These are phyloP conservation scores for Aureobasidium pullulans DNA, from an alignment of 2,329 filamentous ascomycete species.

Conservation along the genomic window DNA sequence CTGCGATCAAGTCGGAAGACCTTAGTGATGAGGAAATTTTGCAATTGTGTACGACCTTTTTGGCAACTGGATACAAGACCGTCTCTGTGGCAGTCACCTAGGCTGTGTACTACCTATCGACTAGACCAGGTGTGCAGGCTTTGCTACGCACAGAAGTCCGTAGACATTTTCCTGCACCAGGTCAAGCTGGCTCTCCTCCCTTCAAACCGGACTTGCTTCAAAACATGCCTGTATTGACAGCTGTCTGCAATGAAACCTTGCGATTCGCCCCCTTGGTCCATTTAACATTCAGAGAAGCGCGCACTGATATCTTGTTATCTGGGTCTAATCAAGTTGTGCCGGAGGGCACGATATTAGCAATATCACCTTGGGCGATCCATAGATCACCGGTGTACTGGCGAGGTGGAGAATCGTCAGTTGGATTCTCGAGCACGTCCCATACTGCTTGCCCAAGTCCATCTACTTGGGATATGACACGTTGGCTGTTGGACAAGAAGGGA, in stretches of 20 bases:
- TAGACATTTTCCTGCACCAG: not conserved
- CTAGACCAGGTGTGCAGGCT: not conserved
- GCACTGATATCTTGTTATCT: not conserved
- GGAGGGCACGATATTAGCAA: not conserved
- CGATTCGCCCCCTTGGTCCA: not conserved
- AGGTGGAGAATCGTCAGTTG: not conserved
- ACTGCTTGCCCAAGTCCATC: not conserved
- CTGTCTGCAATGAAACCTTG: slow-evolving; percentile 3
- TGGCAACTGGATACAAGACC: not conserved
- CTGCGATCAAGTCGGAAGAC: not conserved
- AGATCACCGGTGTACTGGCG: slow-evolving; percentile 1
- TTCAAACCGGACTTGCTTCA: not conserved
- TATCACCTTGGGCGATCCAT: slow-evolving; percentile 9
- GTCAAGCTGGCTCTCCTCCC: not conserved
- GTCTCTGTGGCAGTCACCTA: not conserved
- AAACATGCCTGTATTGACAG: not conserved
- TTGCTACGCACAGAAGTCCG: slow-evolving; percentile 4
- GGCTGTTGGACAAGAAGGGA: slow-evolving; percentile 8
- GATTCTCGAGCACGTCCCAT: not conserved
- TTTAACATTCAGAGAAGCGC: slow-evolving; percentile 1
- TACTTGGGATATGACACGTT: not conserved
- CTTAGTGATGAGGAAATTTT: not conserved
- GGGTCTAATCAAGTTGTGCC: slow-evolving; percentile 1
- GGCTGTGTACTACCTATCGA: slow-evolving; percentile 3
- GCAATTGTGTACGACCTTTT: not conserved